Percentiles rank a stretch among this genome's conserved stretches.
Evolutionary conservation across 2,329 filamentous ascomycete genomes (phyloP).

Genomic region (Fusarium secorum): DNA sequence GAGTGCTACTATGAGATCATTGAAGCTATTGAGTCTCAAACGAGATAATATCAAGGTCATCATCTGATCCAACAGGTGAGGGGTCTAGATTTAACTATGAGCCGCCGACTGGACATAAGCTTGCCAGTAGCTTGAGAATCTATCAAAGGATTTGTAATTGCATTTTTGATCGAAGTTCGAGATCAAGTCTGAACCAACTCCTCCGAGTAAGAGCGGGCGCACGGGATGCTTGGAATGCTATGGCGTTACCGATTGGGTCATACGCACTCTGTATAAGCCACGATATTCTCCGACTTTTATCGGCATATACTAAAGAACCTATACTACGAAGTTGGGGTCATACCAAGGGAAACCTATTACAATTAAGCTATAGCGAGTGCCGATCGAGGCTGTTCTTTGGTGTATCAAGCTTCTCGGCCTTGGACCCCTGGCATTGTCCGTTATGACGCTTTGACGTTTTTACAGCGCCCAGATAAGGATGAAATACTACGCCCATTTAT

Average conservation of each 20-base stretch:
- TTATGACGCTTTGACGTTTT: background rate
- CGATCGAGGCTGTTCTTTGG: background rate
- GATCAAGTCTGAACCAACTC: background rate
- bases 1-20: accelerated
- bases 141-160: accelerated
- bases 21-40: background rate
- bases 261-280: background rate
- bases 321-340: background rate
- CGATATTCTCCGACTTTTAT: background rate
- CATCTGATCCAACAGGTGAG: background rate
- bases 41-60: too few relatives aligned
- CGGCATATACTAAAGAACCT: background rate
- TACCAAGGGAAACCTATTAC: background rate
- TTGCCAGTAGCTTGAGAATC: background rate
- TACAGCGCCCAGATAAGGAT: background rate
- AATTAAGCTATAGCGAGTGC: too few relatives aligned
- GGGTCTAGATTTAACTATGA: too few relatives aligned
- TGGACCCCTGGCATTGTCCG: background rate
- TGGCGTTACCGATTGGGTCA: background rate
- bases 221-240: background rate
- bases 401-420: background rate
- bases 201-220: background rate
- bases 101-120: too few relatives aligned
- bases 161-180: accelerated
- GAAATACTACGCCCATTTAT: background rate